Evolutionary conservation across 345 rosid species (phyloP), one percentile per base, ranked within the genome.

Genomic region (Brassica cretica): DNA sequence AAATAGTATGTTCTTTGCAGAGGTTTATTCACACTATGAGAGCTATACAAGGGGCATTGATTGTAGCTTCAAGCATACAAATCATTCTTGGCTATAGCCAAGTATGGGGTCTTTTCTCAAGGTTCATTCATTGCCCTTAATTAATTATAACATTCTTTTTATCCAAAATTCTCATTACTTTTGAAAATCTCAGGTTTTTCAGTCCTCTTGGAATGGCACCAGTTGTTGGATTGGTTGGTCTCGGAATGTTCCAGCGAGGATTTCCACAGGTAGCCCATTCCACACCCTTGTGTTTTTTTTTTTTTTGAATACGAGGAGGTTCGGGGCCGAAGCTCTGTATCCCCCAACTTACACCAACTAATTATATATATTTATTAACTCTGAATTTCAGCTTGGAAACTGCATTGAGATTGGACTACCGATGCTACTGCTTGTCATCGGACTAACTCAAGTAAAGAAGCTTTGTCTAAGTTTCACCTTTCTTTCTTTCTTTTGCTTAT

Each of bases 381-480:
- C 63, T 39, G 71, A 15, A 49, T 70, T 80, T 2, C 88, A 95
- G 98, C 85, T 95, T 73, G 99, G 97, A 41, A 90, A 82, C 75
- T 95, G 99, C 69, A 91, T 93, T 53, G 99, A 95, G 88, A 85
- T 95, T 16, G 99, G 99, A 66, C 67, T 95, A 84, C 98, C 99
- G 1, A 95, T 88, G 98, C 86, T 95, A 64, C 72, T 93, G 71
- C 80, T 95, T 78, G 86, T 95, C 64, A 86, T 89, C 2, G 97
- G 93, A 37, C 51, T 86, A 77, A 89, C 90, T 1, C 96, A 91
- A 82, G 99, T 95, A 84, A 66, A 60, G 0, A 51, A 51, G 63
- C 72, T 71, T 77, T 70, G 25, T 70, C 14, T 66, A 7, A 44
- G 8, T 56, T 71, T 66, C 8, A 9, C 37, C 60, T 56, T 4